Evolutionary conservation across 164 flowering plant species (phyloP), one percentile per base, ranked within the genome.

Genomic region (Vitis vinifera): DNA sequence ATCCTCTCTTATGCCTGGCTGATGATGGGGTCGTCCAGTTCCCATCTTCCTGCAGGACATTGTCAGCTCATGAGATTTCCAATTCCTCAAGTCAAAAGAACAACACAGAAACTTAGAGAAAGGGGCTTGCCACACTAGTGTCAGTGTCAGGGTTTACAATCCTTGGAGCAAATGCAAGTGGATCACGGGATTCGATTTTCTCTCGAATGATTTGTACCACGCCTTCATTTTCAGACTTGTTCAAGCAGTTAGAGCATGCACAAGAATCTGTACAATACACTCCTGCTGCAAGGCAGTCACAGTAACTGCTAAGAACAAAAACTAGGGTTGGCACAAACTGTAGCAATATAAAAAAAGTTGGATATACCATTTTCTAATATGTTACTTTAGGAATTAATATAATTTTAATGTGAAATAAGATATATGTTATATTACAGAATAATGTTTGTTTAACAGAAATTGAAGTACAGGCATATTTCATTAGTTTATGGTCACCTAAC

Each of bases 1-100:
- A 73, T 64, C 76, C 76, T 73, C 64, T 68, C 61, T 49, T 68
- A 49, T 55, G 76, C 63, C 63, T 68, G 10, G 64, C 68, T 31
- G 72, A 58, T 2, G 67, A n/a, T 11, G 71, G 71, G 16, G 49
- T 57, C 37, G 15, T 59, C 17, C 17, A 8, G 11, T 14, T 63
- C 8, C 37, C 52, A 44, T 49, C 51, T 9, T 50, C 62, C 66
- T 71, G 51, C 69, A 63, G 2, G 17, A 12, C 15, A 16, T 44
- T 19, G 10, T 37, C 11, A 10, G n/a, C 30, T n/a, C 10, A 17
- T 56, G 1, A 14, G 37, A 44, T 31, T 14, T 70, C 14, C 31
- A 51, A 10, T 17, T 1, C 10, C 44, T 3, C 7, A 6, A 19
- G 27, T 4, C 8, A 19, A 23, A 53, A 44, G n/a, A 29, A 27